Evolutionary conservation across 2,329 filamentous ascomycete genomes (phyloP).

Genomic region (Pseudopyricularia javanii): DNA sequence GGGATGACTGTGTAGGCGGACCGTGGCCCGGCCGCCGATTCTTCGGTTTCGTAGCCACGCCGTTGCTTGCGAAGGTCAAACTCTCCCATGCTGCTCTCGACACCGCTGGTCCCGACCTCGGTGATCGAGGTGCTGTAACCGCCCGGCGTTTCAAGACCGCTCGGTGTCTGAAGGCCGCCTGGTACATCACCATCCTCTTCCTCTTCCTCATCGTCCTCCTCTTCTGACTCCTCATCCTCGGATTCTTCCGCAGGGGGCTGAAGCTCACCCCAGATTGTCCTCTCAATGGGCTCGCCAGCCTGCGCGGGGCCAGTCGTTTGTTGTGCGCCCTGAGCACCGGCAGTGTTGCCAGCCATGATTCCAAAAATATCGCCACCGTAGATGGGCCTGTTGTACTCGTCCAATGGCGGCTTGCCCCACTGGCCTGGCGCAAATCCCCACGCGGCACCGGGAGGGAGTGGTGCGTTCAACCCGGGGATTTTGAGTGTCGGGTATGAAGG

Average conservation of each 20-base stretch:
- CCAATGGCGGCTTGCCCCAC: slow-evolving; percentile 90
- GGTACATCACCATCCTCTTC: slow-evolving; percentile 60
- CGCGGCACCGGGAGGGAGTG: slow-evolving; percentile 73
- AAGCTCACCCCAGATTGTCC: slow-evolving; percentile 82
- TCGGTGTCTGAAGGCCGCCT: slow-evolving; percentile 59
- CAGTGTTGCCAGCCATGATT: slow-evolving; percentile 35
- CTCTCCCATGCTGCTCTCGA: slow-evolving; percentile 66
- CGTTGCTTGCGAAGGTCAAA: slow-evolving; percentile 84
- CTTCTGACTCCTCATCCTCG: slow-evolving; percentile 50
- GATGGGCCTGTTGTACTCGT: slow-evolving; percentile 81
- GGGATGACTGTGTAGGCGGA: slow-evolving; percentile 83
- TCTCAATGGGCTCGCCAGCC: slow-evolving; percentile 68
- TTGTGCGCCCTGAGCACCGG: slow-evolving; percentile 12
- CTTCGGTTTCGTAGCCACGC: slow-evolving; percentile 79
- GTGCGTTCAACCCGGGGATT: slow-evolving; percentile 87
- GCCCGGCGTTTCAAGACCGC: slow-evolving; percentile 67
- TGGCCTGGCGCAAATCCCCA: slow-evolving; percentile 96
- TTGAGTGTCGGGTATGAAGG: slow-evolving; percentile 93
- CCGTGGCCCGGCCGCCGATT: slow-evolving; percentile 54
- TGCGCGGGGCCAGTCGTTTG: slow-evolving; percentile 16
- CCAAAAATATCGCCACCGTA: slow-evolving; percentile 95
- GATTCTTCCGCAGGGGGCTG: slow-evolving; percentile 68
- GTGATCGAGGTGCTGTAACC: slow-evolving; percentile 74
- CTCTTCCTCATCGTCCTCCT: slow-evolving; percentile 46
- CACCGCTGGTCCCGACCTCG: slow-evolving; percentile 53